phyloP scores from a whole-genome alignment of 2,329 filamentous ascomycete species.

The Ambrosiella xylebori region DNA sequence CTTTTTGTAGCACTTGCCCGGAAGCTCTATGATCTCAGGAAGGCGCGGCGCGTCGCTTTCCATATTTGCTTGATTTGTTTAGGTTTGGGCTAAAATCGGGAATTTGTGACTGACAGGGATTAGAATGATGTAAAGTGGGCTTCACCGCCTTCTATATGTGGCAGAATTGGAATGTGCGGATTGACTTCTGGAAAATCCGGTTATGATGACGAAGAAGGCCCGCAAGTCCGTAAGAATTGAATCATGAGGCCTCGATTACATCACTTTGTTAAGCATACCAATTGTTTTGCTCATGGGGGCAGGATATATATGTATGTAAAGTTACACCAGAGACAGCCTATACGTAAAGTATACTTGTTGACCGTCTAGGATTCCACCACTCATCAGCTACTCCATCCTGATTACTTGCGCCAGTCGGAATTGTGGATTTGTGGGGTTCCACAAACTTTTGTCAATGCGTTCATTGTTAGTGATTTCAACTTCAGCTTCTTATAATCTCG shows the following conservation, averaged over 20 bases:
- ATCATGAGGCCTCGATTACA: no score
- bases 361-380: not conserved
- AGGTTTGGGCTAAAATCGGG: not conserved
- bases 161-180: not conserved
- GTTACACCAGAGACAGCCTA: no score
- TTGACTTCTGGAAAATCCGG: no score
- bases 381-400: not conserved
- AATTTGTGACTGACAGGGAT: not conserved
- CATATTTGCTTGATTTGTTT: conserved; percentile 1
- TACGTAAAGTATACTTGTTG: no score
- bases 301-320: no score
- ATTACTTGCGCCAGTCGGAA: not conserved
- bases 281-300: no score
- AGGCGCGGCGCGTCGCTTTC: conserved; percentile 10
- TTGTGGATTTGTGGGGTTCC: not conserved
- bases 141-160: conserved; percentile 15
- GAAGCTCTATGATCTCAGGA: not conserved
- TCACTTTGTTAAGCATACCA: no score
- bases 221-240: no score
- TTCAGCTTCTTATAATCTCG: not conserved
- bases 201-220: no score
- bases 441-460: not conserved
- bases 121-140: conserved; percentile 14
- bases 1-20: not conserved
- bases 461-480: not conserved